These are phyloP conservation scores for Drechslerella coelobrocha DNA, from an alignment of 2,329 filamentous ascomycete species.

Conservation along the genomic window DNA sequence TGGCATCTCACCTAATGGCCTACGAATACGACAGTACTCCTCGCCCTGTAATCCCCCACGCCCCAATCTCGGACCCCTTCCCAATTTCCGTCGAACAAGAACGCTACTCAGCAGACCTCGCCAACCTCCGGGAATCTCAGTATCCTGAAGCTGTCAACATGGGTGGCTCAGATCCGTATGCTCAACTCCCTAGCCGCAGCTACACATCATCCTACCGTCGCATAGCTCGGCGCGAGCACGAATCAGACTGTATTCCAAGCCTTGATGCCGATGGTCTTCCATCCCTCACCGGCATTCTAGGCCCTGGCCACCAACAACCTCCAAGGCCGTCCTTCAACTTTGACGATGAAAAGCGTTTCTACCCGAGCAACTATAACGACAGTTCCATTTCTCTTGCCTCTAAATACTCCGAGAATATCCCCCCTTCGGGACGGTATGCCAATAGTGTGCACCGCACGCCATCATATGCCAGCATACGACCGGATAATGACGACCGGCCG, in stretches of 20 bases:
- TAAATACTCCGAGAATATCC: constrained; percentile 24
- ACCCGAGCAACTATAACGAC: constrained; percentile 24
- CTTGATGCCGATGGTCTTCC: constrained; percentile 32
- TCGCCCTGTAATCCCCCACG: constrained; percentile 25
- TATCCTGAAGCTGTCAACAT: constrained; percentile 34
- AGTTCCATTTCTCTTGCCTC: constrained; percentile 33
- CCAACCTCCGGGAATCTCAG: constrained; percentile 41
- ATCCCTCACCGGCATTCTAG: constrained; percentile 28
- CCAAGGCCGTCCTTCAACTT: constrained; percentile 21
- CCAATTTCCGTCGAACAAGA: constrained; percentile 45
- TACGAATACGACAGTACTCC: constrained; percentile 3
- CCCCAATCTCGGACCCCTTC: constrained; percentile 44
- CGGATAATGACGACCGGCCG: constrained; percentile 12
- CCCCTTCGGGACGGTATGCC: constrained; percentile 28
- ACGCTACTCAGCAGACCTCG: constrained; percentile 21
- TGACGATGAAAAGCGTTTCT: constrained; percentile 35
- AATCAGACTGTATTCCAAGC: constrained; percentile 12
- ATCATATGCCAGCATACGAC: constrained; percentile 37
- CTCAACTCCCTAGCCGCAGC: constrained; percentile 24
- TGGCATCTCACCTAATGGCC: not conserved
- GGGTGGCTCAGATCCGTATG: constrained; percentile 32
- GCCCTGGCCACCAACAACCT: not conserved
- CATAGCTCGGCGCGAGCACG: constrained; percentile 17
- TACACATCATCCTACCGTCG: constrained; percentile 40
- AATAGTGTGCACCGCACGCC: constrained; percentile 19